Percentiles rank a stretch among this genome's conserved stretches.
phyloP scores from a whole-genome alignment of 208 protist genomes.

The Crithidia fasciculata region DNA sequence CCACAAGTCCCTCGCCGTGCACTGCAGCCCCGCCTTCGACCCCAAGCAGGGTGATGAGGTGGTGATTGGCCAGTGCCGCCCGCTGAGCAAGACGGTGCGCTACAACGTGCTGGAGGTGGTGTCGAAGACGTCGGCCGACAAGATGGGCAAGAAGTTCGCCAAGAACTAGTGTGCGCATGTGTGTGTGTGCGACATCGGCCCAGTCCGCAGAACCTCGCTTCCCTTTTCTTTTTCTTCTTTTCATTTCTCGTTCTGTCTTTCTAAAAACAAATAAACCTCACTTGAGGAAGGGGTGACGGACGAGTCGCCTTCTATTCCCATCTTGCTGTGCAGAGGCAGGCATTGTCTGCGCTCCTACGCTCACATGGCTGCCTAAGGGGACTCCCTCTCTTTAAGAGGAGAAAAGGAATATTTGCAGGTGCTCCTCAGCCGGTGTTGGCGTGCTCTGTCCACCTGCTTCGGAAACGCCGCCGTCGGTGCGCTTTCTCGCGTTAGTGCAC shows the following conservation, averaged over 20 bases:
- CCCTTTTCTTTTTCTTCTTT: constrained; percentile 29
- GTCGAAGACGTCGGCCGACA: constrained; percentile 85
- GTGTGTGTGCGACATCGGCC: background rate
- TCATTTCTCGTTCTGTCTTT: constrained; percentile 19
- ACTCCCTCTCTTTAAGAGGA: no score
- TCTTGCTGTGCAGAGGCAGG: no score
- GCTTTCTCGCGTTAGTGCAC: no score
- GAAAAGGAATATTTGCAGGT: no score
- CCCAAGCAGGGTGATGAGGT: constrained; percentile 98
- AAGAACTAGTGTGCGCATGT: constrained; percentile 66
- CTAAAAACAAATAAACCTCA: constrained; percentile 8
- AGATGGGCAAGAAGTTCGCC: constrained; percentile 86
- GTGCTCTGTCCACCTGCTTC: no score
- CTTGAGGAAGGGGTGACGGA: background rate
- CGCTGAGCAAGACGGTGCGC: constrained; percentile 99
- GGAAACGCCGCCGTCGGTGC: no score
- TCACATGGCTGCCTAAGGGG: no score
- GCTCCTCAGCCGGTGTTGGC: no score
- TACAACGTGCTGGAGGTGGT: constrained; percentile 99
- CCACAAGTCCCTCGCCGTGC: constrained; percentile 99
- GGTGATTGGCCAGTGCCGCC: constrained; percentile 99
- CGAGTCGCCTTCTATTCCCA: no score
- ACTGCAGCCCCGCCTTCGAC: constrained; percentile 98
- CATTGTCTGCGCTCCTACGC: no score
- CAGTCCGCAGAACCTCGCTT: constrained; percentile 3